Evolutionary conservation across 352 stramenopile genomes (phyloP).

Genomic region (Phytophthora citricola): DNA sequence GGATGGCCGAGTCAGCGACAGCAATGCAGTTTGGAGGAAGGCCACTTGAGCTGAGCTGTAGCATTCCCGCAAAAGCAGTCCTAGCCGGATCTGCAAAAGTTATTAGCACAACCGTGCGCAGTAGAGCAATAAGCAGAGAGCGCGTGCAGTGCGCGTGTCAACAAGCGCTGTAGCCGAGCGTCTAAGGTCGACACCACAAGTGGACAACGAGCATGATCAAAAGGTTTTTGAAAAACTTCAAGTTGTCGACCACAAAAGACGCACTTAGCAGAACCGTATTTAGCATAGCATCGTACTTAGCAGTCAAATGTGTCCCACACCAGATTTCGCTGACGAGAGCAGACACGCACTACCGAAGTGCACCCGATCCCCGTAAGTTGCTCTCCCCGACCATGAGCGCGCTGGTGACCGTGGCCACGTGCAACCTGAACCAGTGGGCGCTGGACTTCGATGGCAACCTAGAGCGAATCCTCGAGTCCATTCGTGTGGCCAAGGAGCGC

Average conservation of each 20-base stretch:
- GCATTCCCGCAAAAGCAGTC: not conserved
- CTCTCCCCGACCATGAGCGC: constrained; percentile 59
- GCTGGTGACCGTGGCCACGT: constrained; percentile 96
- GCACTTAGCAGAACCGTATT: not conserved
- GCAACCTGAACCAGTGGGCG: constrained; percentile 99
- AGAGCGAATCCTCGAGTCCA: constrained; percentile 91
- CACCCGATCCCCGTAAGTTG: not conserved
- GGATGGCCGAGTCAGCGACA: constrained; percentile 6
- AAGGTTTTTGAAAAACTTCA: constrained; percentile 10
- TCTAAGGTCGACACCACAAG: not conserved
- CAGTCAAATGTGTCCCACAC: not conserved
- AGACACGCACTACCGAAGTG: constrained; percentile 13
- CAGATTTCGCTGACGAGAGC: constrained; percentile 82
- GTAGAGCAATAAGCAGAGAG: too few relatives aligned
- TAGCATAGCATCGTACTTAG: not conserved
- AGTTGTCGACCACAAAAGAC: constrained; percentile 27
- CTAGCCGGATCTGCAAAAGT: constrained; percentile 3
- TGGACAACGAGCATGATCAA: too few relatives aligned
- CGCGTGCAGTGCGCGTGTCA: not conserved
- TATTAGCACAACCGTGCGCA: not conserved
- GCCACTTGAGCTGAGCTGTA: constrained; percentile 8
- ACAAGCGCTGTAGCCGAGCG: constrained; percentile 1
- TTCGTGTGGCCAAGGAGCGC: constrained; percentile 84
- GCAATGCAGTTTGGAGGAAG: constrained; percentile 19
- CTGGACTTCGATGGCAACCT: constrained; percentile 99